phyloP scores from a whole-genome alignment of 805 yeast genomes.

The Kazachstania africana region DNA sequence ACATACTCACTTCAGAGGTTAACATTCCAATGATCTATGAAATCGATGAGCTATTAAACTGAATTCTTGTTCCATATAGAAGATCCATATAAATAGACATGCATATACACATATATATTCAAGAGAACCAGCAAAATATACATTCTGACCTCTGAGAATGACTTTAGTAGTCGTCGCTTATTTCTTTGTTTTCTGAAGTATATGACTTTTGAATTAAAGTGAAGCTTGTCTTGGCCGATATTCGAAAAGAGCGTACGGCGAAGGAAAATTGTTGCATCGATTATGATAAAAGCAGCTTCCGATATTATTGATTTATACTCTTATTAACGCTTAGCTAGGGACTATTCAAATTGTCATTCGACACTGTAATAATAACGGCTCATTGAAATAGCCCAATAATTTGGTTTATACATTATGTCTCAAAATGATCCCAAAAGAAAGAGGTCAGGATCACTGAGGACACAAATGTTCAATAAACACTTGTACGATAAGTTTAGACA shows the following conservation, averaged over 20 bases:
- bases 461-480: conserved; percentile 25
- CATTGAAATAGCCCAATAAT: neutral
- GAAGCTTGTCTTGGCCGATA: too few relatives aligned
- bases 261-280: neutral
- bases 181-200: neutral
- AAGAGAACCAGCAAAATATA: neutral
- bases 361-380: too few relatives aligned
- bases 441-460: conserved; percentile 23
- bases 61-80: neutral
- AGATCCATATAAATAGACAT: neutral
- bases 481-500: conserved; percentile 16
- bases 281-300: neutral
- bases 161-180: too few relatives aligned
- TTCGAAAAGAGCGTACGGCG: too few relatives aligned
- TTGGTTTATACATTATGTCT: conserved; percentile 2
- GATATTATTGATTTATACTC: neutral
- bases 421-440: conserved; percentile 11
- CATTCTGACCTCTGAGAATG: neutral
- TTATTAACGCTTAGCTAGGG: neutral
- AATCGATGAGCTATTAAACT: conserved; percentile 12
- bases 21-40: conserved; percentile 12
- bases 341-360: too few relatives aligned
- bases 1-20: neutral
- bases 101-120: neutral
- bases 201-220: too few relatives aligned